These are phyloP conservation scores for Colletotrichum australisinense DNA, from an alignment of 2,329 filamentous ascomycete genomes.

Conservation along the genomic window DNA sequence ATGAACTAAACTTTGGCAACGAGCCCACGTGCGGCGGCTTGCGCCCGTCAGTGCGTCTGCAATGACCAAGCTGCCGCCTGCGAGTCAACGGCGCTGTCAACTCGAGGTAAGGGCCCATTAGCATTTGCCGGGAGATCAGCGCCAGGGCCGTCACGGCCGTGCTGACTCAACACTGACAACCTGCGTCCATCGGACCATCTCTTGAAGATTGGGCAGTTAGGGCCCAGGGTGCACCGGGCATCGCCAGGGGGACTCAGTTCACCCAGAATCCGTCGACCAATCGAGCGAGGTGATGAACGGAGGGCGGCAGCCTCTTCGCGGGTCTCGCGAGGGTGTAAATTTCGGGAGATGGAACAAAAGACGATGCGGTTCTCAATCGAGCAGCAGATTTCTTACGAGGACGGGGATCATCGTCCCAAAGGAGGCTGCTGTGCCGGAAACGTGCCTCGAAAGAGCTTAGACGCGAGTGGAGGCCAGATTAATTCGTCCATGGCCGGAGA, in stretches of 20 bases:
- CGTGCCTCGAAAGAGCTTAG: constrained; percentile 50
- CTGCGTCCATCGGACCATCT: constrained; percentile 18
- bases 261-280: constrained; percentile 4
- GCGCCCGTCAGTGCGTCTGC: constrained; percentile 28
- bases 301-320: constrained; percentile 10
- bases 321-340: constrained; percentile 17
- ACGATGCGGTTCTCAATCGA: constrained; percentile 48
- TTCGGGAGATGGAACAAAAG: constrained; percentile 13
- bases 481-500: constrained; percentile 28
- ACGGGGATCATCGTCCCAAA: constrained; percentile 49
- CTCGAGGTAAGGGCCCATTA: constrained; percentile 14
- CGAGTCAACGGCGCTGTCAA: constrained; percentile 34
- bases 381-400: constrained; percentile 46
- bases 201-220: constrained; percentile 12
- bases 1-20: constrained; percentile 25
- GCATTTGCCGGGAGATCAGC: constrained; percentile 29
- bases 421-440: constrained; percentile 49
- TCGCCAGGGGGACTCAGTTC: background rate
- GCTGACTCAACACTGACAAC: constrained; percentile 35
- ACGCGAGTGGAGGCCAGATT: constrained; percentile 23
- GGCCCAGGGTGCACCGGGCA: background rate
- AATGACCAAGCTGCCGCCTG: constrained; percentile 10
- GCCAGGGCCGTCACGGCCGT: constrained; percentile 21
- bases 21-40: constrained; percentile 26
- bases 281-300: constrained; percentile 5